Evolutionary conservation across 1,284 basidiomycete species (phyloP), one percentile per base, ranked within the genome.

Genomic region (Cutaneotrichosporon curvatum): DNA sequence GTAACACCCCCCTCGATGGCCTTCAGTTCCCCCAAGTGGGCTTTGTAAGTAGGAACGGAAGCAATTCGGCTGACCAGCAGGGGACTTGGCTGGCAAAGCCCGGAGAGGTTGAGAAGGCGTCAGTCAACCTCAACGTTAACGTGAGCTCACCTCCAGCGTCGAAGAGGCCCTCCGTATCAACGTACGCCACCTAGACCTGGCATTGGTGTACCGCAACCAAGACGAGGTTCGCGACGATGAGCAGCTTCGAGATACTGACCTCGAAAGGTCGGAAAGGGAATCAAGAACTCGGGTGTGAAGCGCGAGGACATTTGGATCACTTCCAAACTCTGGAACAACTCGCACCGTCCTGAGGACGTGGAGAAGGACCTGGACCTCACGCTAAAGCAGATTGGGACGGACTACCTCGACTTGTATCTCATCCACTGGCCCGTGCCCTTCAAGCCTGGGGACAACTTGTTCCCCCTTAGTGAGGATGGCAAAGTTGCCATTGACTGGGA

Each of bases 401-500:
- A 80, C 36, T 91, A 91, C 63, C 75, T 92, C 32, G 88, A 92
- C 65, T 75, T 88, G 21, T 89, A 86, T 63, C 74, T 89, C 39
- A 75, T 92, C 51, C 88, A 92, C 75, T 94, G 88, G 88, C 88
- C 89, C 1, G 81, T 87, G 31, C 78, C 85, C 1, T 85, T 90
- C 68, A 70, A 67, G 18, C 76, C 80, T 2, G 84, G 81, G 15
- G 74, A 78, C 41, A 80, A 77, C 20, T 72, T 84, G 37, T 69
- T 76, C 57, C 85, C 84, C 3, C 43, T 39, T 28, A 45, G 39
- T 23, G 23, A 38, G 14, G 46, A 50, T 9, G 47, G 60, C 36
- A 43, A 55, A 36, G 22, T 37, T 3, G 40, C 44, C 18, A 56
- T 70, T 31, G 61, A 68, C 48, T 45, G 25, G 11, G 58, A 61